Percentiles rank a stretch among this genome's conserved stretches.
phyloP scores from a whole-genome alignment of 345 rosid genomes.

The Linum trigynum region DNA sequence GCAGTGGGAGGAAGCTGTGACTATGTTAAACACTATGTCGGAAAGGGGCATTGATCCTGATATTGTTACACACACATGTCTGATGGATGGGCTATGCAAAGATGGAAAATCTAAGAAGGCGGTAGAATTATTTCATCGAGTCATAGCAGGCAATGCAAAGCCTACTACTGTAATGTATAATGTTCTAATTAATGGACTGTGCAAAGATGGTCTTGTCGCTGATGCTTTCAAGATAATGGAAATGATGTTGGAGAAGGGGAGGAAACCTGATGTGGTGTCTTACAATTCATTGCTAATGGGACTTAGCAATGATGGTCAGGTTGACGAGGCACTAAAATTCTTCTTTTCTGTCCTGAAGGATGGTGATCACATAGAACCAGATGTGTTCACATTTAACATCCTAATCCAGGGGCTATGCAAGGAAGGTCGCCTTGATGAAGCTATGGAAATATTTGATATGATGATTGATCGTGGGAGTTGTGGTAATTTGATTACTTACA shows the following conservation, averaged over 20 bases:
- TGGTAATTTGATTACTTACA: constrained; percentile 37
- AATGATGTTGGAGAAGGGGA: constrained; percentile 45
- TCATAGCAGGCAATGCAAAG: constrained; percentile 39
- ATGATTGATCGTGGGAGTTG: constrained; percentile 37
- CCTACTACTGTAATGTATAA: constrained; percentile 46
- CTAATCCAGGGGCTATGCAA: constrained; percentile 54
- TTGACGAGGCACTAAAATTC: constrained; percentile 49
- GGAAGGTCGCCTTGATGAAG: constrained; percentile 35
- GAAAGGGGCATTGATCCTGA: constrained; percentile 40
- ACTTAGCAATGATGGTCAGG: constrained; percentile 36
- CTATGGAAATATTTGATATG: constrained; percentile 32
- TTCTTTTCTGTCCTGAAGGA: constrained; percentile 30
- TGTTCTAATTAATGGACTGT: constrained; percentile 44
- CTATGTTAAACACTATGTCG: constrained; percentile 33
- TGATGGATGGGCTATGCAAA: constrained; percentile 53
- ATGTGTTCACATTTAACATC: constrained; percentile 37
- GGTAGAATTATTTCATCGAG: constrained; percentile 39
- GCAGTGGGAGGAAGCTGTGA: constrained; percentile 37
- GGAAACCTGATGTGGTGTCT: constrained; percentile 40
- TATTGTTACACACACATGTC: constrained; percentile 34
- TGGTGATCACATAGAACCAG: constrained; percentile 30
- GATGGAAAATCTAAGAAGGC: constrained; percentile 41
- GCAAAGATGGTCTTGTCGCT: constrained; percentile 38
- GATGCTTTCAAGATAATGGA: constrained; percentile 48
- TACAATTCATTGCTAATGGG: constrained; percentile 50